Evolutionary conservation across 352 stramenopile species (phyloP), one percentile per base, ranked within the genome.

Genomic region (Phytophthora meadii): DNA sequence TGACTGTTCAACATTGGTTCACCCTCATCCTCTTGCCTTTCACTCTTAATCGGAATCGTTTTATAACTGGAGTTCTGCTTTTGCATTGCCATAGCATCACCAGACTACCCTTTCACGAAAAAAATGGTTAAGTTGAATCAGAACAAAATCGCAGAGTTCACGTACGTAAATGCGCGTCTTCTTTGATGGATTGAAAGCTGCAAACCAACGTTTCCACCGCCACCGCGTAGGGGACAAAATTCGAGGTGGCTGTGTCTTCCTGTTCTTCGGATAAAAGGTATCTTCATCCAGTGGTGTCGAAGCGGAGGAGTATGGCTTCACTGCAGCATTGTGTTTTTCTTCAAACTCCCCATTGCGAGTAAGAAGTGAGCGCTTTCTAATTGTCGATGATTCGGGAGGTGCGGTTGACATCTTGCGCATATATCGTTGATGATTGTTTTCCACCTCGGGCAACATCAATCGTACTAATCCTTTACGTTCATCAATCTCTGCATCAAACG

Each of bases 401-500:
- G 32, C 25, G 22, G 44, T 66, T 9, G 76, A 80, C 54, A 82
- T 71, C 8, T 72, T 74, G 8, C 73, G 73, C 54, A 82, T 75
- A 54, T 80, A 84, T 11, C 76, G 61, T 48, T 79, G 61, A 64
- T 79, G 60, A 12, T 70, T 81, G 28, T 84, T 84, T 54, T 80
- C 55, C 22, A 82, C 54, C 22, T 75, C 47, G 10, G 70, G 66
- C n/a, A 67, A n/a, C 19, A 67, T 61, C 2, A 76, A 28, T 22
- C 58, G 32, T 8, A 69, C 63, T 15, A 84, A 27, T 2, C 59
- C 81, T 1, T 62, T 74, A n/a, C 68, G 70, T 17, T 83, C 75
- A 49, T 88, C 79, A 25, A 90, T 79, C 41, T 87, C 76, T 1
- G 81, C 58, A 41, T 89, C 83, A 50, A 75, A 89, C 2, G 25